Percentiles rank a stretch among this genome's conserved stretches.
Conservation (phyloP, 169 alveolate species). For the Cryptosporidium parvum region DNA sequence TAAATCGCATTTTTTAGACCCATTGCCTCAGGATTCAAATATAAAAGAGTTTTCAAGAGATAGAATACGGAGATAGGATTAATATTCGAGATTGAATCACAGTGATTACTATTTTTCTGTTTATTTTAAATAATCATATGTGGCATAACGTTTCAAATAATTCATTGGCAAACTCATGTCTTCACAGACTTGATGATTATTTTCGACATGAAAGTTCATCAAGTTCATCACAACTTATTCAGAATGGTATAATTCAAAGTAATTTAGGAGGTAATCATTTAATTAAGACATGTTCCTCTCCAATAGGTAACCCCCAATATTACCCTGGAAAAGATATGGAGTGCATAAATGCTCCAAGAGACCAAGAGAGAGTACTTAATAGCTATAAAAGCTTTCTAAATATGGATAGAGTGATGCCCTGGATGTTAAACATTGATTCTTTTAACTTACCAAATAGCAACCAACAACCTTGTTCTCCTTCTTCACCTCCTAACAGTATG, state of each 20-base stretch:
- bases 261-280: neutral
- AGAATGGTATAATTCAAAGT: neutral
- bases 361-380: conserved; percentile 22
- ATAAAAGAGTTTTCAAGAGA: neutral
- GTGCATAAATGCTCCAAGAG: neutral
- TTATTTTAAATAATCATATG: conserved; percentile 13
- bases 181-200: conserved; percentile 57
- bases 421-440: conserved; percentile 42
- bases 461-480: neutral
- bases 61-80: neutral
- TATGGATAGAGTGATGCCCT: conserved; percentile 69
- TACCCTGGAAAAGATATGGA: neutral
- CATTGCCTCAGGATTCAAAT: neutral
- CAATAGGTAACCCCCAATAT: neutral
- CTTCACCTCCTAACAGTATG: neutral
- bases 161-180: conserved; percentile 24
- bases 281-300: neutral
- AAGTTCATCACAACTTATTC: conserved; percentile 4
- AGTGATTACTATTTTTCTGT: neutral
- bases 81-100: neutral
- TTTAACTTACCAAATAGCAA: neutral
- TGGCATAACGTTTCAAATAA: conserved; percentile 37
- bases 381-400: conserved; percentile 32
- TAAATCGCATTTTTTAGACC: neutral
- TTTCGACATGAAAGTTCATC: conserved; percentile 23